Evolutionary conservation across 768 basidiomycete species (phyloP).

Genomic region (Crepidotus variabilis): DNA sequence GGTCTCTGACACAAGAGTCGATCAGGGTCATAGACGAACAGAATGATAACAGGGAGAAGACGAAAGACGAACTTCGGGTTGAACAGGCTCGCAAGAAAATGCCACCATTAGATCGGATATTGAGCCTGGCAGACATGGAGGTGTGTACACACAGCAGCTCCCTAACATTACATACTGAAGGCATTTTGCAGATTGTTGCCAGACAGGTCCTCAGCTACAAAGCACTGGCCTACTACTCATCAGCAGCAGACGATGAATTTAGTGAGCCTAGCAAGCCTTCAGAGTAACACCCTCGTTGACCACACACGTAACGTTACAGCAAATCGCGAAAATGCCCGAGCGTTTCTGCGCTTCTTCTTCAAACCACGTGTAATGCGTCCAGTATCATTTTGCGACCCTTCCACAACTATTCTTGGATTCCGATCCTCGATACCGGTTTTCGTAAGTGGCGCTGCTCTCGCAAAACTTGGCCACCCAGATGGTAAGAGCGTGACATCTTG

Average conservation of each 20-base stretch:
- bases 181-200: conserved; percentile 54
- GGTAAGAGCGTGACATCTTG: conserved; percentile 27
- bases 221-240: conserved; percentile 81
- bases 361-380: conserved; percentile 75
- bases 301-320: conserved; percentile 34
- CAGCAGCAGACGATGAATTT: conserved; percentile 82
- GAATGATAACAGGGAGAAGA: conserved; percentile 42
- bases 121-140: conserved; percentile 83
- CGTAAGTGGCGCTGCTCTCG: conserved; percentile 78
- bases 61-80: conserved; percentile 69
- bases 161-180: not conserved
- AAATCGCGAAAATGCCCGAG: conserved; percentile 64
- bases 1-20: conserved; percentile 50
- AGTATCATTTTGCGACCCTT: conserved; percentile 61
- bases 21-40: conserved; percentile 31
- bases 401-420: conserved; percentile 72
- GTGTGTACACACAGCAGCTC: conserved; percentile 28
- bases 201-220: conserved; percentile 67
- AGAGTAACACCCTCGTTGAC: conserved; percentile 8
- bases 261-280: conserved; percentile 39
- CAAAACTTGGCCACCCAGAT: conserved; percentile 85
- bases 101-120: conserved; percentile 65
- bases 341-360: conserved; percentile 87
- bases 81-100: conserved; percentile 54
- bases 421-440: conserved; percentile 75